A percentile compares a stretch with the other conserved stretches of the same genome.
phyloP scores from a whole-genome alignment of 75 land plant genomes.

The Gnetum montanum region DNA sequence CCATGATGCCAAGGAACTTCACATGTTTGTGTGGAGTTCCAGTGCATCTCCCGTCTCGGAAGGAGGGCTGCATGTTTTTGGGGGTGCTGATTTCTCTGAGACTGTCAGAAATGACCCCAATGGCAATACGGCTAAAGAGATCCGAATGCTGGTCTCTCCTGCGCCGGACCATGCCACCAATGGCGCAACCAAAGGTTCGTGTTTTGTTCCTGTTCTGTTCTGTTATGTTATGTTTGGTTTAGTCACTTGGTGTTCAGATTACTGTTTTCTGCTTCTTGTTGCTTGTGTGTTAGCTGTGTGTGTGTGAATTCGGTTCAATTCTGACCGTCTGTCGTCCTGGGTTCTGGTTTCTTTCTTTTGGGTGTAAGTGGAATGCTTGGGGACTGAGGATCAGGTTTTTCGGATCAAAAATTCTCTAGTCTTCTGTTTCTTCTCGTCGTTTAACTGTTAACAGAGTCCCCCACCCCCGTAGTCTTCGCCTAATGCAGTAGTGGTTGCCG shows the following conservation, averaged over 20 bases:
- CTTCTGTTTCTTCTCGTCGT: no score
- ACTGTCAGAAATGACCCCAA: not conserved
- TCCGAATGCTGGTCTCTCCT: conserved; percentile 22
- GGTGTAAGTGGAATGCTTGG: no score
- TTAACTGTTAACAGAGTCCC: no score
- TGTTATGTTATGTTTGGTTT: not conserved
- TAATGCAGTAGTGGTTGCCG: no score
- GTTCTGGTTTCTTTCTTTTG: not conserved
- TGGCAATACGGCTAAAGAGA: conserved; percentile 20
- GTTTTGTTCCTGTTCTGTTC: not conserved
- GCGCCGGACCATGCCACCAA: not conserved
- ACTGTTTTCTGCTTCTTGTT: not conserved
- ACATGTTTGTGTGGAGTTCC: conserved; percentile 99
- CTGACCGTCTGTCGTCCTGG: not conserved
- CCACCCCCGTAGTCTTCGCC: no score
- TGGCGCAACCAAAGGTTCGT: conserved; percentile 2
- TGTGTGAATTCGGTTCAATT: not conserved
- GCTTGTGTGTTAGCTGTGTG: not conserved
- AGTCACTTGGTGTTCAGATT: not conserved
- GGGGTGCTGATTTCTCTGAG: conserved; percentile 19
- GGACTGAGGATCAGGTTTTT: no score
- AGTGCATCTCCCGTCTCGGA: conserved; percentile 77
- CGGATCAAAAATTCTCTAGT: no score
- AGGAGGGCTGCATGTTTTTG: conserved; percentile 58
- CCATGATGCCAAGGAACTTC: conserved; percentile 87